phyloP scores from a whole-genome alignment of 2,329 filamentous ascomycete genomes.

The Aurifilum marmelostoma region DNA sequence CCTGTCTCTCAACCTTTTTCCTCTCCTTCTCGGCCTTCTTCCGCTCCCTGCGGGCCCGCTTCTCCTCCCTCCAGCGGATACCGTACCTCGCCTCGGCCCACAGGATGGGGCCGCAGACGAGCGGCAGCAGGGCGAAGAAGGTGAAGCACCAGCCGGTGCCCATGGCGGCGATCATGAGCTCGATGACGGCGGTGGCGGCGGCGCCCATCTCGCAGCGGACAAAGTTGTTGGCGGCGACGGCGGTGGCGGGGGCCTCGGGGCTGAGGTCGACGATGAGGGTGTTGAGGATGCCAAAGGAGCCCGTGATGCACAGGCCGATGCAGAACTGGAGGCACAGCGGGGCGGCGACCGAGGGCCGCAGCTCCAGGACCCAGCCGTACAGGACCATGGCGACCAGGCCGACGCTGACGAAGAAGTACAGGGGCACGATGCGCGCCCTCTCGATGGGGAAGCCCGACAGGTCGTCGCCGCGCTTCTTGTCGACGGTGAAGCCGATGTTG shows the following conservation, averaged over 20 bases:
- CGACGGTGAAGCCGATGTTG: constrained; percentile 62
- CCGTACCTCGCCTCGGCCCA: constrained; percentile 54
- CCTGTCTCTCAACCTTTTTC: constrained; percentile 26
- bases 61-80: constrained; percentile 55
- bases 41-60: constrained; percentile 44
- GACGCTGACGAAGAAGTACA: constrained; percentile 57
- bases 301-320: constrained; percentile 61
- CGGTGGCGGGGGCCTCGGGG: constrained; percentile 62
- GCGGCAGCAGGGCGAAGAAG: constrained; percentile 56
- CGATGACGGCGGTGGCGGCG: constrained; percentile 60
- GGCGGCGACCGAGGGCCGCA: constrained; percentile 54
- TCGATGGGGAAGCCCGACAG: constrained; percentile 59
- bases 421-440: constrained; percentile 55
- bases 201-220: constrained; percentile 65
- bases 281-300: constrained; percentile 65
- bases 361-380: constrained; percentile 62
- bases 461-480: constrained; percentile 59
- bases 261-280: constrained; percentile 67
- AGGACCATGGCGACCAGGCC: constrained; percentile 56
- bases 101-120: constrained; percentile 52
- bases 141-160: constrained; percentile 67
- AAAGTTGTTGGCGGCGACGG: constrained; percentile 67
- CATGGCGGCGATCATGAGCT: constrained; percentile 59
- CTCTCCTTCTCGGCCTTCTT: constrained; percentile 38
- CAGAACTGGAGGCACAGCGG: constrained; percentile 61